Base-by-base conservation (phyloP, 176 grass and related monocot genomes). In the Miscanthus lutarioriparius region DNA sequence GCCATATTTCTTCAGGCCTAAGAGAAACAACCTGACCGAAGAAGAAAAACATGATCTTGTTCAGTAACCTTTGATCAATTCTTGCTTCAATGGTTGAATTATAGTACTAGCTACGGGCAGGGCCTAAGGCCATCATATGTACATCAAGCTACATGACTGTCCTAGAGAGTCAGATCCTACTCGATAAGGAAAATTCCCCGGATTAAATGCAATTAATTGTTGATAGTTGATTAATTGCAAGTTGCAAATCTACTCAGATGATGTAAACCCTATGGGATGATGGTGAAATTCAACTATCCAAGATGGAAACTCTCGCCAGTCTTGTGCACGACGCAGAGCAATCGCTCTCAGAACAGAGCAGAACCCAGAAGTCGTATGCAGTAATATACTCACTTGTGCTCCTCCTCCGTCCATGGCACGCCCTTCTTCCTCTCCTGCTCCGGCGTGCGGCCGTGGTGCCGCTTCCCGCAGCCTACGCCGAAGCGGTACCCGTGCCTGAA, bases 351-450 rank as follows among this genome's bases (percentile, higher is more conserved):
- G 10, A 45, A 83, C 25, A 75, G 4, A 49, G 17, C 47, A 4
- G 45, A 49, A 53, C 54, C 2, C 15, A 16, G 7, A 74, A 63
- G 65, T 43, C 30, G 35, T 39, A 25, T 72, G 25, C 16, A 58
- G 19, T 56, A 58, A 6, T n/a, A 56, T 77, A 77, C 86, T 91
- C 72, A 94, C 95, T 74, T 92, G 86, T 97, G 95, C 86, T 97
- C 95, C 65, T 92, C 92, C 87, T 97, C 90, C 25, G 95, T 94
- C 95, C 95, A 97, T 78, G 95, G 95, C 80, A 97, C 84, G 65
- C 95, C 95, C 87, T 97, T 97, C 90, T 94, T 94, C 78, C 95
- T 89, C 78, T 97, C 95, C 74, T 97, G 95, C 80, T 97, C 90
- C n/a, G 78, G 84, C 49, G 84, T 84, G 45, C 72, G 90, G 68